These are phyloP conservation scores for Calonectria ilicicola DNA, from an alignment of 2,329 filamentous ascomycete species.

Conservation along the genomic window DNA sequence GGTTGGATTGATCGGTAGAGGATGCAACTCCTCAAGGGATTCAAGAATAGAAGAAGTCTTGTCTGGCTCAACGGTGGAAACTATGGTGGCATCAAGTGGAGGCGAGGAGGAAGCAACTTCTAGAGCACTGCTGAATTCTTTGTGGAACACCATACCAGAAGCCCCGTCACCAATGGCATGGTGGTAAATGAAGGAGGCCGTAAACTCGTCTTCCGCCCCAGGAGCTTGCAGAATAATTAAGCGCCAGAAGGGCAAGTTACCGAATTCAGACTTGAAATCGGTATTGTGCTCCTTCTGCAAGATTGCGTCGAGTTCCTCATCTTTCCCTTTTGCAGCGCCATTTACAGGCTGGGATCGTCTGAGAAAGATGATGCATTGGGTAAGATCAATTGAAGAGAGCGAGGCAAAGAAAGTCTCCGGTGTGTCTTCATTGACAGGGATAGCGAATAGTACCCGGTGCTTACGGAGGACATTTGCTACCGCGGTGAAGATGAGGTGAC, in stretches of 20 bases:
- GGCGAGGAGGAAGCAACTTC: conserved; percentile 19
- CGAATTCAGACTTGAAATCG: conserved; percentile 46
- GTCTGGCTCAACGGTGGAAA: conserved; percentile 10
- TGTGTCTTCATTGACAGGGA: conserved; percentile 54
- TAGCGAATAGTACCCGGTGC: conserved; percentile 56
- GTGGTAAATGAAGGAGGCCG: conserved; percentile 58
- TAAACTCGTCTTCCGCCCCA: conserved; percentile 47
- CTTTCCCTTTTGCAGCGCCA: conserved; percentile 39
- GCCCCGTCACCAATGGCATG: conserved; percentile 60
- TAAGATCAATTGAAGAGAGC: conserved; percentile 55
- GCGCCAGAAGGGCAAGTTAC: conserved; percentile 56
- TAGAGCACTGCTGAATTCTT: conserved; percentile 53
- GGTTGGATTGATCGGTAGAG: conserved; percentile 48
- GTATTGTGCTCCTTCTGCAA: conserved; percentile 55
- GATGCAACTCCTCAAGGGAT: conserved; percentile 54
- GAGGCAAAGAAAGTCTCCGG: conserved; percentile 56
- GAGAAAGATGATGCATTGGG: conserved; percentile 50
- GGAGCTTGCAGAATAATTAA: conserved; percentile 51
- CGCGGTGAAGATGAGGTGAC: conserved; percentile 49
- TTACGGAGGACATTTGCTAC: conserved; percentile 48
- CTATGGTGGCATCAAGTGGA: background rate
- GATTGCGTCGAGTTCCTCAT: conserved; percentile 54
- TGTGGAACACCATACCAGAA: conserved; percentile 58
- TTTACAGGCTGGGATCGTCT: conserved; percentile 33
- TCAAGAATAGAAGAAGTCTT: conserved; percentile 49